Evolutionary conservation across 495 filamentous ascomycete genomes (phyloP), one percentile per base, ranked within the genome.

Genomic region (Aspergillus heteromorphus): DNA sequence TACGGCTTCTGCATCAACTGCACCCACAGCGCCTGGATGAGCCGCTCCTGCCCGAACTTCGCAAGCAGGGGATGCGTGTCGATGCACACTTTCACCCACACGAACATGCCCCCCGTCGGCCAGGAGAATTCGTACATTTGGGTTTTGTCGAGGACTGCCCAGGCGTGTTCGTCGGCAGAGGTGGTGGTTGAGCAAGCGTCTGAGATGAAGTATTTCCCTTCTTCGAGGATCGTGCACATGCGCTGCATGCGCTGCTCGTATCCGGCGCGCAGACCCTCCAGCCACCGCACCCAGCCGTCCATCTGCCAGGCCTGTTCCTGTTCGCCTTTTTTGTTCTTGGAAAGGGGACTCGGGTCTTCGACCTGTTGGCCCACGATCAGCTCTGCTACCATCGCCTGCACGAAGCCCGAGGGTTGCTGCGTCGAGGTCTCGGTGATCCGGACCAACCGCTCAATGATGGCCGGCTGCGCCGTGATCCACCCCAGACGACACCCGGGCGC

Each of bases 41-140:
- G 74, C 27, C 70, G 66, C 21, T 68, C 56, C 0, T 61, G 56
- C 11, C 67, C 65, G 56, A 74, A 71, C 23, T 70, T 69, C 6
- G 73, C 70, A 34, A 68, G 81, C 18, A 95, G 74, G 8, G 91
- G 90, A 59, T 97, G 92, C 0, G 70, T 72, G 11, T 85, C 76
- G 53, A 92, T 81, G 41, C 80, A 66, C 19, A 93, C 59, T 17
- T 80, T 73, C 0, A 96, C 58, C 92, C 92, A 97, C 19, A 93
- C 68, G 65, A 96, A 96, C 92, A 96, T 96, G 57, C 92, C 92
- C 14, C 84, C 92, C n/a, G 84, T 79, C 1, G 92, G 92, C 77
- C 84, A 87, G 43, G 74, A 63, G 63, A 93, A 96, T 43, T 82
- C 74, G 66, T 82, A 89, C 60, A 96, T 82, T 30, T 76, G 72